phyloP scores from a whole-genome alignment of 2,329 filamentous ascomycete species.

The Paecilomyces variotii region DNA sequence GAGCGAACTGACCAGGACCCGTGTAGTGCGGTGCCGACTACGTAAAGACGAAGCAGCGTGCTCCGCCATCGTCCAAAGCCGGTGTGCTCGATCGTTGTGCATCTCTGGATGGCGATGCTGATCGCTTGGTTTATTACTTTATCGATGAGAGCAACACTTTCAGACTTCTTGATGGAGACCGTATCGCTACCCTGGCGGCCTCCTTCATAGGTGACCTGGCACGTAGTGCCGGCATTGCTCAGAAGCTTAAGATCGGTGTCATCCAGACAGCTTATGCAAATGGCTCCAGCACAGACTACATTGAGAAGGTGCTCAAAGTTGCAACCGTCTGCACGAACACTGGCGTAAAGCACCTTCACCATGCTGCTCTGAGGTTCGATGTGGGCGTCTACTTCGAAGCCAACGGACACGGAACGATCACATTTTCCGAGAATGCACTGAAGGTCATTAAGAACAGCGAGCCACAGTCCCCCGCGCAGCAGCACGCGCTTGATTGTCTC shows the following conservation, averaged over 20 bases:
- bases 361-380: constrained; percentile 90
- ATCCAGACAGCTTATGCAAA: constrained; percentile 98
- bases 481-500: constrained; percentile 78
- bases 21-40: constrained; percentile 83
- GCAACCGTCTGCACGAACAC: constrained; percentile 90
- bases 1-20: constrained; percentile 10
- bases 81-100: constrained; percentile 70
- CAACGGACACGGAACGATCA: constrained; percentile 92
- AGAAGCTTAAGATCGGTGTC: constrained; percentile 82
- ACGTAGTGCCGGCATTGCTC: constrained; percentile 66
- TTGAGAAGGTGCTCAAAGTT: constrained; percentile 77
- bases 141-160: constrained; percentile 73
- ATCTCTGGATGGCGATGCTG: constrained; percentile 90
- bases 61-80: constrained; percentile 74
- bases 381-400: constrained; percentile 98
- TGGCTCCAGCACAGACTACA: constrained; percentile 85
- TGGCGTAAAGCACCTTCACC: constrained; percentile 94
- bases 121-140: constrained; percentile 94
- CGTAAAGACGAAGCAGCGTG: constrained; percentile 93
- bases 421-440: constrained; percentile 81
- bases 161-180: constrained; percentile 89
- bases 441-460: constrained; percentile 69
- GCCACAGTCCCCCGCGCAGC: constrained; percentile 85
- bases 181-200: constrained; percentile 88
- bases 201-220: constrained; percentile 89